phyloP scores from a whole-genome alignment of 371 early-diverging fungal genomes.

The Actinomortierella ambigua region DNA sequence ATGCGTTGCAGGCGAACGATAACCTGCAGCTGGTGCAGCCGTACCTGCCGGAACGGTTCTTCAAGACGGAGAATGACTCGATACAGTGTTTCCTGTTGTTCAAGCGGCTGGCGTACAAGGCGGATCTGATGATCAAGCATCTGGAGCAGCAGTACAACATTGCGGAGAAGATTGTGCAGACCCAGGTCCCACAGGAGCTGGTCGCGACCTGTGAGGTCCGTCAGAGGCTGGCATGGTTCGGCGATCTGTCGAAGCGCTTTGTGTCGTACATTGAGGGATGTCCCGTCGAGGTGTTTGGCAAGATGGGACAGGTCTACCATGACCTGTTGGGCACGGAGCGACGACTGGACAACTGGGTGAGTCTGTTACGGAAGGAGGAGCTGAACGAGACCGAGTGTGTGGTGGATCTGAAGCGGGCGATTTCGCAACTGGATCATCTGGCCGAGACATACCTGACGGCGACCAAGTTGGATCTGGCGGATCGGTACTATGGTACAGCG shows the following conservation, averaged over 20 bases:
- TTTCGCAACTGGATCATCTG: slow-evolving; percentile 70
- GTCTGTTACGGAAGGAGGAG: slow-evolving; percentile 75
- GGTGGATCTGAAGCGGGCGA: slow-evolving; percentile 65
- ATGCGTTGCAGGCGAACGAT: slow-evolving; percentile 81
- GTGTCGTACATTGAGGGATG: slow-evolving; percentile 72
- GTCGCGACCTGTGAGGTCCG: slow-evolving; percentile 66
- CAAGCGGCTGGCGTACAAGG: slow-evolving; percentile 81
- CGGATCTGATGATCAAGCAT: slow-evolving; percentile 76
- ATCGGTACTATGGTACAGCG: slow-evolving; percentile 61
- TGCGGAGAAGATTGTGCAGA: slow-evolving; percentile 61
- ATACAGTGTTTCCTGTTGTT: slow-evolving; percentile 76
- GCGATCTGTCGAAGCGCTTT: slow-evolving; percentile 68
- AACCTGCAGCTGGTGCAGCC: slow-evolving; percentile 75
- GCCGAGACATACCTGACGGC: slow-evolving; percentile 62
- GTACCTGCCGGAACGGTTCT: slow-evolving; percentile 86
- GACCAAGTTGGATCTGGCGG: slow-evolving; percentile 46
- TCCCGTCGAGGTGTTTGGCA: slow-evolving; percentile 68
- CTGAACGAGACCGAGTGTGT: slow-evolving; percentile 64
- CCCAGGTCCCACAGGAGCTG: slow-evolving; percentile 52
- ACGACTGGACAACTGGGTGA: slow-evolving; percentile 72
- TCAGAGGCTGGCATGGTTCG: slow-evolving; percentile 73
- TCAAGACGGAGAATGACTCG: slow-evolving; percentile 79
- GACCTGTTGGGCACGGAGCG: slow-evolving; percentile 75
- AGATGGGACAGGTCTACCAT: slow-evolving; percentile 70
- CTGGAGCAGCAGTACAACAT: slow-evolving; percentile 72